Evolutionary conservation across 345 rosid genomes (phyloP), one percentile per base, ranked within the genome.

Genomic region (Bruguiera parviflora): DNA sequence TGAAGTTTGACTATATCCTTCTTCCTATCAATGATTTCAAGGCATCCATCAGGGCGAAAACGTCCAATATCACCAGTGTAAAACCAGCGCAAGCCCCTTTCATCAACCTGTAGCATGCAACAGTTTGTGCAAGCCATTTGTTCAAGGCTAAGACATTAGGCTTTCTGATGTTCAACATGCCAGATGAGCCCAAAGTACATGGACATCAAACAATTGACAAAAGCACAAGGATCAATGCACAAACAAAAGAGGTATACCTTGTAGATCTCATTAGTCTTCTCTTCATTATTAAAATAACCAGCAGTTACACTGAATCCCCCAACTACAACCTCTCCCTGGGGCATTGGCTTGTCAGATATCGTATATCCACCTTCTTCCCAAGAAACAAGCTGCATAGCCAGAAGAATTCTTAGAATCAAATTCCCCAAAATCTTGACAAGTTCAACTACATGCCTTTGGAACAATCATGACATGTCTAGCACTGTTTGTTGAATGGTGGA

Each of bases 1-100:
- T 93, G 97, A 77, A 93, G 98, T 76, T 93, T 93, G 55, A 93
- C 92, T 16, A 93, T 93, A 69, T 93, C 98, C 80, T 93, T 91
- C 80, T 89, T 93, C 78, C 98, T 84, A 75, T 93, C 98, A 59
- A 93, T 89, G 60, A 93, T 82, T 73, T 91, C 97, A 59, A 93
- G 91, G 83, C 96, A 93, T 70, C 98, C 98, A 68, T 93, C 98
- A 6, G 87, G 83, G 73, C 89, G 96, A 72, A 89, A 85, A 56
- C 65, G 89, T 61, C 98, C 97, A 3, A 93, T 89, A 75, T 93
- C 98, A 49, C 98, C 97, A 0, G 88, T 82, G 73, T 89, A 93
- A 72, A 93, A 93, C 98, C 98, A 93, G 67, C 88, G 83, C 75
- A 79, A 79, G 25, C 92, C 97, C 57, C 29, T 86, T 70, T 88